A percentile compares a stretch with the other conserved stretches of the same genome.
These are phyloP conservation scores for Begonia loranthoides DNA, from an alignment of 306 rosid species.

Conservation along the genomic window DNA sequence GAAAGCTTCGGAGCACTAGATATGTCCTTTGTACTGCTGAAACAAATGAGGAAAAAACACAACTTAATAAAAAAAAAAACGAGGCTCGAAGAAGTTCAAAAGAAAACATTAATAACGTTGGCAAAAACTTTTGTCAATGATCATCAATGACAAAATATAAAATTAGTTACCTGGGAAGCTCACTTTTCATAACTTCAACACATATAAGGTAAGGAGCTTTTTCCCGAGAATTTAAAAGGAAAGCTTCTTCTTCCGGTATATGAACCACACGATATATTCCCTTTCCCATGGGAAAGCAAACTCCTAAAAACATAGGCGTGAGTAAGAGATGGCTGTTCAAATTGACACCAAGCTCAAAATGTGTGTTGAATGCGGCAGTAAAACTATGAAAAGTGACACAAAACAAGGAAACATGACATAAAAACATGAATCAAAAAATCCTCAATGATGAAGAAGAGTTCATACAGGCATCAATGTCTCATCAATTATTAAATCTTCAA, in stretches of 20 bases:
- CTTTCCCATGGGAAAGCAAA: slow-evolving; percentile 94
- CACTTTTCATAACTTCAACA: slow-evolving; percentile 81
- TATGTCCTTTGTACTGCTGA: slow-evolving; percentile 70
- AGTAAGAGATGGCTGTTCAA: not conserved
- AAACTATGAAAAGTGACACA: too few species aligned
- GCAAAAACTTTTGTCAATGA: too few species aligned
- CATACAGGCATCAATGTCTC: too few species aligned
- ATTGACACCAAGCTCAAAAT: too few species aligned
- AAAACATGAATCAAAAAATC: too few species aligned
- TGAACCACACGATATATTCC: slow-evolving; percentile 90
- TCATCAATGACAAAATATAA: not conserved
- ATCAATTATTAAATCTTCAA: too few species aligned
- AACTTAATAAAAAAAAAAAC: not conserved
- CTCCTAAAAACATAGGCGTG: slow-evolving; percentile 35
- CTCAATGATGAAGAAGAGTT: too few species aligned
- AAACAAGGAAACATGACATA: too few species aligned
- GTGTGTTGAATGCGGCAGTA: too few species aligned
- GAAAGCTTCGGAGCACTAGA: slow-evolving; percentile 78
- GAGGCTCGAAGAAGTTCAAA: slow-evolving; percentile 1
- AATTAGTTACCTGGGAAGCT: slow-evolving; percentile 63
- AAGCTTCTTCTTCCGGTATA: slow-evolving; percentile 96
- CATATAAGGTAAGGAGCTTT: slow-evolving; percentile 92
- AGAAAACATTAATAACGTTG: not conserved
- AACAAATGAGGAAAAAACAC: slow-evolving; percentile 13
- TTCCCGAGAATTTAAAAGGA: slow-evolving; percentile 97